phyloP scores from a whole-genome alignment of 2,329 filamentous ascomycete species.

The Ramularia collo-cygni region DNA sequence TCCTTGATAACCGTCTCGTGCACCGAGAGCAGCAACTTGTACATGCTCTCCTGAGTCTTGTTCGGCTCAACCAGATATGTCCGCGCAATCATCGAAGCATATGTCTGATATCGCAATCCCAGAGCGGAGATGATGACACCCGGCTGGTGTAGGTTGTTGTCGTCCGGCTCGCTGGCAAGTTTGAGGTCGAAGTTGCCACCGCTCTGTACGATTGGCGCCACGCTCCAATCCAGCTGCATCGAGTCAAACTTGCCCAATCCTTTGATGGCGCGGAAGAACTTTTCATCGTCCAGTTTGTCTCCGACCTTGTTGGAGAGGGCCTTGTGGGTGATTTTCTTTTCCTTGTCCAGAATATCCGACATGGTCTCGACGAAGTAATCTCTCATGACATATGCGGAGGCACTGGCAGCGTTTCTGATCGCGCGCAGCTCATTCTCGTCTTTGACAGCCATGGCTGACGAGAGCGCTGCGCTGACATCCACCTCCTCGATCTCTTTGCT shows the following conservation, averaged over 20 bases:
- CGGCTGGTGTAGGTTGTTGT: constrained; percentile 67
- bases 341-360: constrained; percentile 89
- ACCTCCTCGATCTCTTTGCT: constrained; percentile 84
- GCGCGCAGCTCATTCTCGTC: constrained; percentile 89
- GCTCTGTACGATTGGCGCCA: constrained; percentile 79
- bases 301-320: constrained; percentile 80
- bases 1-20: constrained; percentile 89
- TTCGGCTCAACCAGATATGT: constrained; percentile 97
- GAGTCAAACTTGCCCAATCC: constrained; percentile 82
- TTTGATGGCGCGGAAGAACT: constrained; percentile 86
- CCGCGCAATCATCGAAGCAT: constrained; percentile 83
- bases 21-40: constrained; percentile 77
- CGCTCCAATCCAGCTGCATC: constrained; percentile 85
- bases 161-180: constrained; percentile 69
- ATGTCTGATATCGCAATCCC: constrained; percentile 91
- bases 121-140: constrained; percentile 91
- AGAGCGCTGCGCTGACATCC: constrained; percentile 76
- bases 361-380: constrained; percentile 98
- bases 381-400: constrained; percentile 89
- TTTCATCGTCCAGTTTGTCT: constrained; percentile 83
- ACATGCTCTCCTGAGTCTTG: constrained; percentile 89
- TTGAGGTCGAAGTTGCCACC: constrained; percentile 92
- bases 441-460: constrained; percentile 82
- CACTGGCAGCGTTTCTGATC: constrained; percentile 89
- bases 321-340: constrained; percentile 94